Evolutionary conservation across 768 basidiomycete species (phyloP), one percentile per base, ranked within the genome.

Genomic region (Thelephora aurantiotincta): DNA sequence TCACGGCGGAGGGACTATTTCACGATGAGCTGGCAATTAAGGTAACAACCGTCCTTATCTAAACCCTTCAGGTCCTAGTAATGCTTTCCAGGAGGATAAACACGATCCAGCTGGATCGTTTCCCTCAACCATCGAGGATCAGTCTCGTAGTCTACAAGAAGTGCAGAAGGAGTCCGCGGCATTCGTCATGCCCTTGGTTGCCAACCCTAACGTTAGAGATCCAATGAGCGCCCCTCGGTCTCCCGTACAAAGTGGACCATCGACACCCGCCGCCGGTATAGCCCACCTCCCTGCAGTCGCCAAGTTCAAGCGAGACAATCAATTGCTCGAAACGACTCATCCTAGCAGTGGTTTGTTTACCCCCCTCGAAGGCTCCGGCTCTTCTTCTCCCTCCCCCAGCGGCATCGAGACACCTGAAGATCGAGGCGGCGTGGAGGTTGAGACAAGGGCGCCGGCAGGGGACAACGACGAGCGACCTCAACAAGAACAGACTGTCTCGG

Each of bases 121-220:
- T 30, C 26, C 26, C 4, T 30, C 26, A 9, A 9, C 26, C 26
- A 30, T 9, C 26, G 9, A 9, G 26, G 26, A 30, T 30, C 5
- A 9, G 9, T 30, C 26, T 30, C 5, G 5, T 30, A 30, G 5
- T 9, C 26, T 9, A 9, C 26, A 30, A 30, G 26, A 30, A 30
- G 26, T 9, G 26, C 26, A 30, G 9, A 30, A 30, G 26, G 26
- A 30, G 34, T 26, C 33, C 34, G 13, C 6, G 50, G 51, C 33
- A 45, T 57, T 44, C 66, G 4, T 68, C 9, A 66, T 69, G 61
- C 70, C 70, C 16, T 53, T 71, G 37, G 63, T 59, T 6, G 69
- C 70, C 6, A 64, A 72, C 52, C 63, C 66, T 22, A 57, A 54
- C 26, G 62, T 67, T 12, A 61, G 63, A 12, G 70, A 73, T 48